These are phyloP conservation scores for Colletotrichum echinochloae DNA, from an alignment of 2,329 filamentous ascomycete species.

Conservation along the genomic window DNA sequence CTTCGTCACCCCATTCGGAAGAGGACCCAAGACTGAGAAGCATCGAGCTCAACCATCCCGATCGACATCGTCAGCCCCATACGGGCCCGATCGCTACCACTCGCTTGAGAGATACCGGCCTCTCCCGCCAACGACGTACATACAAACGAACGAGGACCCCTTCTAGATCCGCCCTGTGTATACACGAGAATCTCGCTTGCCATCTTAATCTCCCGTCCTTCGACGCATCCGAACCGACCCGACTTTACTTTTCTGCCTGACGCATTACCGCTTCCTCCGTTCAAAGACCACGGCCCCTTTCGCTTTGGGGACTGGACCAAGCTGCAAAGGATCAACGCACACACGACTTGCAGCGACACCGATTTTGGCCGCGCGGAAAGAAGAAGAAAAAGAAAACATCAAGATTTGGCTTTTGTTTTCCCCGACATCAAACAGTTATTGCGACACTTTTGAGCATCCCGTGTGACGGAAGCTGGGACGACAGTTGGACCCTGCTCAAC, in stretches of 20 bases:
- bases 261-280: neutral
- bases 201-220: conserved; percentile 2
- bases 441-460: conserved; percentile 24
- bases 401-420: conserved; percentile 12
- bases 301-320: neutral
- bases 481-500: conserved; percentile 33
- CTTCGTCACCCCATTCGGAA: conserved; percentile 22
- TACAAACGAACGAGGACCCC: conserved; percentile 10
- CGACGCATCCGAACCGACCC: conserved; percentile 15
- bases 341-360: conserved; percentile 6
- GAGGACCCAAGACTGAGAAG: conserved; percentile 9
- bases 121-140: neutral
- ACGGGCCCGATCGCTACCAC: neutral
- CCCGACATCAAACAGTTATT: conserved; percentile 8
- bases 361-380: conserved; percentile 2
- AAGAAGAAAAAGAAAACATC: no score
- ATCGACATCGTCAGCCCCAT: conserved; percentile 10
- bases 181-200: conserved; percentile 35
- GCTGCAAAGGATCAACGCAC: neutral
- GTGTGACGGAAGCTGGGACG: conserved; percentile 34
- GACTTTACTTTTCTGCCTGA: conserved; percentile 13
- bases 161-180: conserved; percentile 1
- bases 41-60: conserved; percentile 1
- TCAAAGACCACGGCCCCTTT: neutral
- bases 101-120: neutral